These are phyloP conservation scores for Penicillium antarcticum DNA, from an alignment of 495 filamentous ascomycete species.

Conservation along the genomic window DNA sequence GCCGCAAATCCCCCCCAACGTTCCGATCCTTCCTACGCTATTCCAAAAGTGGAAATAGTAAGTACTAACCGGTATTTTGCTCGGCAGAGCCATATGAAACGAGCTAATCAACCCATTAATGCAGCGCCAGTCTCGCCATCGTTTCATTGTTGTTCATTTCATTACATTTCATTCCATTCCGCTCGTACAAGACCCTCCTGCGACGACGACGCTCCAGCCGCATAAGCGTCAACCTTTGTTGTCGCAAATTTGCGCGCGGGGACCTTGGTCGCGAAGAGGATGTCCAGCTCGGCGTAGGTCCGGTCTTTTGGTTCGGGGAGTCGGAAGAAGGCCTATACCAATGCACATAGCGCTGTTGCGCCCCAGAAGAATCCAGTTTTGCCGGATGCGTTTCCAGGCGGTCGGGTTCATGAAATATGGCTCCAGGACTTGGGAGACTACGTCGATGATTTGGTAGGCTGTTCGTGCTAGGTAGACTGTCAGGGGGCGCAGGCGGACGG, in stretches of 20 bases:
- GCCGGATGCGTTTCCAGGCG: slow-evolving; percentile 64
- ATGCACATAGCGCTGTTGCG: slow-evolving; percentile 57
- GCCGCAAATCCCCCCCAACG: too few species aligned
- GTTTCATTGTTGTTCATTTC: neutral
- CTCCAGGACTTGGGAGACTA: slow-evolving; percentile 61
- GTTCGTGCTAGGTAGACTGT: slow-evolving; percentile 62
- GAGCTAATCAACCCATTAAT: neutral
- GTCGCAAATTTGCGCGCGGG: slow-evolving; percentile 59
- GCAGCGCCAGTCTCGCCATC: neutral
- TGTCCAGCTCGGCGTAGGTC: slow-evolving; percentile 65
- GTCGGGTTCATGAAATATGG: slow-evolving; percentile 68
- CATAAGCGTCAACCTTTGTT: slow-evolving; percentile 57
- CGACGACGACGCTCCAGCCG: slow-evolving; percentile 7
- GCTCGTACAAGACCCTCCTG: slow-evolving; percentile 16
- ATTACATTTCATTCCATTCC: slow-evolving; percentile 3
- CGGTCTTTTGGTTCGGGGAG: slow-evolving; percentile 64
- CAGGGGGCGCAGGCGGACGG: slow-evolving; percentile 63
- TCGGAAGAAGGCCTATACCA: slow-evolving; percentile 66
- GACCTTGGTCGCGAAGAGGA: slow-evolving; percentile 58
- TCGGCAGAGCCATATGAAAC: neutral
- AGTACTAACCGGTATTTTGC: too few species aligned
- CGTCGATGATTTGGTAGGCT: slow-evolving; percentile 62
- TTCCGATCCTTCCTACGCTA: too few species aligned
- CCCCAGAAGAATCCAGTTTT: slow-evolving; percentile 71
- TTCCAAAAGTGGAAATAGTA: too few species aligned